Evolutionary conservation across 176 grass and related monocot genomes (phyloP), one percentile per base, ranked within the genome.

Genomic region (Lolium perenne): DNA sequence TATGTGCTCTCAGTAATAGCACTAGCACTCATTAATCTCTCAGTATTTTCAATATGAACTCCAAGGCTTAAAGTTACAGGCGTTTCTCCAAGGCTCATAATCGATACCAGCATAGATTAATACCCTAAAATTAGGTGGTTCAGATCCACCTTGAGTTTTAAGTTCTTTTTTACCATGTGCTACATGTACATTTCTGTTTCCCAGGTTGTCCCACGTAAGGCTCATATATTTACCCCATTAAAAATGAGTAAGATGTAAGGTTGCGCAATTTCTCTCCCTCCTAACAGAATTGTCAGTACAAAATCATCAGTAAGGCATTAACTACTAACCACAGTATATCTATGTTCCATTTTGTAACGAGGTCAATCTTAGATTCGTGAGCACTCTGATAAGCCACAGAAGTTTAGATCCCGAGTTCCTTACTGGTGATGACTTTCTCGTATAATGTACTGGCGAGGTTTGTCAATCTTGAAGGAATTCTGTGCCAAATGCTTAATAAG

Each of bases 91-190:
- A 43, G 0, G 18, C 32, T 71, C 69, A 71, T 71, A 43, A 71
- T 71, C 1, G 69, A 71, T 71, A 71, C 69, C 69, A 71, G n/a
- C 20, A 22, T 71, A 71, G 40, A 10, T 71, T 71, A 21, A 71
- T 71, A 71, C 69, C 10, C 0, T 71, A 71, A 21, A 43, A 46
- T 9, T 71, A 11, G 38, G 16, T 70, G 35, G 35, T 40, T 70
- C 38, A 35, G 67, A 38, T 71, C 38, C 8, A 71, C 67, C 38
- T 71, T 70, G 67, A 70, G 64, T 67, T 67, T 43, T 5, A 8
- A 43, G 41, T 43, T 43, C 8, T 6, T 7, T 43, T 5, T 43
- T 43, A 35, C 32, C 32, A 35, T 35, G 41, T 43, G 41, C 7
- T 43, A 43, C 4, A 7, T 43, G 41, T 43, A 43, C 41, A 43